phyloP scores from a whole-genome alignment of 192 early-diverging fungal species.

The Dissophora ornata region DNA sequence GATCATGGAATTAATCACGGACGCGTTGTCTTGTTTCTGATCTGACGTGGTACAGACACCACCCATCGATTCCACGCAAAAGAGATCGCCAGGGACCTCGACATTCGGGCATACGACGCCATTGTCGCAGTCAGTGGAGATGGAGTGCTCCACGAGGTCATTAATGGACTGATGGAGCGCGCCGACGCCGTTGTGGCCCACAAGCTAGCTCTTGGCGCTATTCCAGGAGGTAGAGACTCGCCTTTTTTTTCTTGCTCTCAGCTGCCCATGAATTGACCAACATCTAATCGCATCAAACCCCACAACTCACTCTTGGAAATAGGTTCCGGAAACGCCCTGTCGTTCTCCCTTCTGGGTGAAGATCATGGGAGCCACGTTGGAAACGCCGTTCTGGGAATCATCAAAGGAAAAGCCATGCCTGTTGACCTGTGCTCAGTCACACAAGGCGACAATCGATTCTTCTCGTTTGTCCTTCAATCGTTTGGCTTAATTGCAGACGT shows the following conservation, averaged over 20 bases:
- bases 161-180: conserved; percentile 82
- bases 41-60: conserved; percentile 73
- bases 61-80: conserved; percentile 67
- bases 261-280: too few relatives aligned
- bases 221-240: conserved; percentile 64
- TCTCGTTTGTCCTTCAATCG: conserved; percentile 66
- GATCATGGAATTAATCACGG: too few relatives aligned
- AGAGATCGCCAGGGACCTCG: conserved; percentile 68
- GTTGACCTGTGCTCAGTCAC: conserved; percentile 69
- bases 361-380: conserved; percentile 43
- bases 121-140: conserved; percentile 81
- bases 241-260: background rate
- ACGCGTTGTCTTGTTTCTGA: too few relatives aligned
- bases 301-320: too few relatives aligned
- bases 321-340: conserved; percentile 66
- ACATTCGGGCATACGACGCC: conserved; percentile 67
- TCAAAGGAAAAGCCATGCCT: conserved; percentile 60
- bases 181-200: conserved; percentile 69
- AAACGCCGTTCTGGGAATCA: conserved; percentile 27
- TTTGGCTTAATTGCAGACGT: conserved; percentile 69
- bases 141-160: conserved; percentile 83
- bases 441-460: conserved; percentile 57
- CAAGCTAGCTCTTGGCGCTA: conserved; percentile 69
- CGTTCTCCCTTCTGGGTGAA: conserved; percentile 62
- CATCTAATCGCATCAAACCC: too few relatives aligned